Evolutionary conservation across 768 basidiomycete species (phyloP).

Genomic region (Lactarius psammicola): DNA sequence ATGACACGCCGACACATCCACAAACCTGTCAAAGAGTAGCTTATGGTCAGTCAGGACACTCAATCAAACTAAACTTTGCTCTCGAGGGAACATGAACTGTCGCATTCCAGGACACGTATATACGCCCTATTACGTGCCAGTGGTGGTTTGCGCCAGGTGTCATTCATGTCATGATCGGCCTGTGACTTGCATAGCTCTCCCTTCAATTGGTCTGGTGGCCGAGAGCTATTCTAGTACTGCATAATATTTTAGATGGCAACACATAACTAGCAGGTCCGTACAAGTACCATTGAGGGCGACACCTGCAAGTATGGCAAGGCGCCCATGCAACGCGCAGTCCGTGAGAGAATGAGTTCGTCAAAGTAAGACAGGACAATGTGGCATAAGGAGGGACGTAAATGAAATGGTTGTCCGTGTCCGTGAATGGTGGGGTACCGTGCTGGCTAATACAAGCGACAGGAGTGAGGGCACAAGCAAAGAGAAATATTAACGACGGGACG

Average conservation of each 20-base stretch:
- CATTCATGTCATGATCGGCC: too few species aligned
- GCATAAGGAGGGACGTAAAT: not conserved
- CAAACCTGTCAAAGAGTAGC: too few species aligned
- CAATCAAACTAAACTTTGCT: too few species aligned
- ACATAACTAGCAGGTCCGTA: not conserved
- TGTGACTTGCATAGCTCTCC: too few species aligned
- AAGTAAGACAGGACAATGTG: not conserved
- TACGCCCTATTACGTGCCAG: too few species aligned
- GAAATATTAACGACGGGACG: not conserved
- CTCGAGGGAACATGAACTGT: too few species aligned
- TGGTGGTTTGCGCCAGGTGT: too few species aligned
- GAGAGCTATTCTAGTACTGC: too few species aligned
- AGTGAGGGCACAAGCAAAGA: not conserved
- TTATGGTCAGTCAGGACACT: too few species aligned
- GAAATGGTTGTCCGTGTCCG: slow-evolving; percentile 13
- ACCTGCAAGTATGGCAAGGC: not conserved
- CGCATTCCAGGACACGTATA: too few species aligned
- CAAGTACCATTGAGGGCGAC: not conserved
- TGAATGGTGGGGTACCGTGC: not conserved
- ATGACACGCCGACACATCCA: too few species aligned
- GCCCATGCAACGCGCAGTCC: not conserved
- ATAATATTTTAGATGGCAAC: slow-evolving; percentile 1
- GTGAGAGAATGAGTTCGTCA: not conserved
- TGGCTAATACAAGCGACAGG: slow-evolving; percentile 5
- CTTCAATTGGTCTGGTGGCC: too few species aligned